These are phyloP conservation scores for Zymoseptoria pseudotritici DNA, from an alignment of 2,329 filamentous ascomycete species.

Conservation along the genomic window DNA sequence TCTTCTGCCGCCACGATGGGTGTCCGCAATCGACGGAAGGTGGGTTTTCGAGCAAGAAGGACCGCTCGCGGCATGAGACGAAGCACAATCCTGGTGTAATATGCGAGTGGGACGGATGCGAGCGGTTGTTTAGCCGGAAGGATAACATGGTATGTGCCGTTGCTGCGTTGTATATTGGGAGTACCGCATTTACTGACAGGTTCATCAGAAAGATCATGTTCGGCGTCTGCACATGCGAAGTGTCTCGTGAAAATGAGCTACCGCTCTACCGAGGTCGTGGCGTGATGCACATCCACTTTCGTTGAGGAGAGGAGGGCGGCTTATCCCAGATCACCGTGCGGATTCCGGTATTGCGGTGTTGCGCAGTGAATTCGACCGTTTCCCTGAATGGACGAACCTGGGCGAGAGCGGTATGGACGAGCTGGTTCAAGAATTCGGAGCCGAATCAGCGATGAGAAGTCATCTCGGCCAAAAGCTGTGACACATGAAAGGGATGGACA, in stretches of 20 bases:
- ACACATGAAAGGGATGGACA: background rate
- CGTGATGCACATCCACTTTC: background rate
- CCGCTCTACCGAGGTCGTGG: background rate
- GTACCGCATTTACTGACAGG: slow-evolving; percentile 2
- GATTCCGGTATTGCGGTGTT: background rate
- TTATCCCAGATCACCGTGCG: background rate
- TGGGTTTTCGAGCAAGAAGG: slow-evolving; percentile 57
- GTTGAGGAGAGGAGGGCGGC: background rate
- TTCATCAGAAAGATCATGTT: slow-evolving; percentile 24
- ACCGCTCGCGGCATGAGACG: slow-evolving; percentile 54
- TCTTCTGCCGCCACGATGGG: slow-evolving; percentile 53
- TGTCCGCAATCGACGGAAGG: slow-evolving; percentile 51
- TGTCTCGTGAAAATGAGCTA: background rate
- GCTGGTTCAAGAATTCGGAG: background rate
- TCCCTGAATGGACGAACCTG: background rate
- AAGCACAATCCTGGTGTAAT: slow-evolving; percentile 54
- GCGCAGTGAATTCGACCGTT: background rate
- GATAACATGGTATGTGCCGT: slow-evolving; percentile 51
- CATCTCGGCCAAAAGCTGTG: background rate
- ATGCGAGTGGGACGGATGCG: slow-evolving; percentile 53
- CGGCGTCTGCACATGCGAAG: slow-evolving; percentile 21
- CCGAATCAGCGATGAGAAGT: background rate
- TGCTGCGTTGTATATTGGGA: background rate
- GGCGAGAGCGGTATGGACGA: background rate
- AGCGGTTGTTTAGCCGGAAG: slow-evolving; percentile 52